Percentiles rank a stretch among this genome's conserved stretches.
phyloP scores from a whole-genome alignment of 2,329 filamentous ascomycete genomes.

The Aspergillus melleus region DNA sequence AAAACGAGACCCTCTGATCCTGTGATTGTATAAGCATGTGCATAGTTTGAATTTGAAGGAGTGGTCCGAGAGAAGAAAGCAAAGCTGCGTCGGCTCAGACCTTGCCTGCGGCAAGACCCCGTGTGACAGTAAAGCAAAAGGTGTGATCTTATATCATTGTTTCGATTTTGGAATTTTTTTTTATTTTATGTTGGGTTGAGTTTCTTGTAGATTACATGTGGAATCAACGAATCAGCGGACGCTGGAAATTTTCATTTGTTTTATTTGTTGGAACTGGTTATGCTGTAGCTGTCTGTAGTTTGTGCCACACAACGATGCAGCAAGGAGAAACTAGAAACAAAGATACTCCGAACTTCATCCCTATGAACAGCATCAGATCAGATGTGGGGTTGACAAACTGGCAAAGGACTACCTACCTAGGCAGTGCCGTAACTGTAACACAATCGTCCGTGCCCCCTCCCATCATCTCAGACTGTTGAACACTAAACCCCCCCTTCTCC shows the following conservation, averaged over 20 bases:
- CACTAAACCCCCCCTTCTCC: neutral
- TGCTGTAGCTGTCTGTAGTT: no score
- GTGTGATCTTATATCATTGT: neutral
- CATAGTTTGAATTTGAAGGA: constrained; percentile 1
- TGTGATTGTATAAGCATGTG: constrained; percentile 5
- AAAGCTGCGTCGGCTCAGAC: neutral
- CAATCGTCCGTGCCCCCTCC: no score
- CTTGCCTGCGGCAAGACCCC: constrained; percentile 9
- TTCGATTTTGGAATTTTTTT: neutral
- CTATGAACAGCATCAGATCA: neutral
- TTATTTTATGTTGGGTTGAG: constrained; percentile 29
- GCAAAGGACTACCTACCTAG: no score
- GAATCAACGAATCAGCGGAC: constrained; percentile 30
- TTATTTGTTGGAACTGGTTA: neutral
- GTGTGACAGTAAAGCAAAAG: constrained; percentile 18
- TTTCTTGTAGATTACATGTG: constrained; percentile 38
- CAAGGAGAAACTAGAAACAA: neutral
- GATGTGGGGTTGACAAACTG: neutral
- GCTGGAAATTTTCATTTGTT: constrained; percentile 28
- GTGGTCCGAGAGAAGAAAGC: neutral
- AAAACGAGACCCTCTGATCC: neutral
- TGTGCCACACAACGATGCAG: neutral
- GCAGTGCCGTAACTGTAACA: no score
- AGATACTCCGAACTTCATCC: no score
- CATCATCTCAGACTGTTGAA: no score